phyloP scores from a whole-genome alignment of 2,329 filamentous ascomycete genomes.

The Domatiomyces globalis region DNA sequence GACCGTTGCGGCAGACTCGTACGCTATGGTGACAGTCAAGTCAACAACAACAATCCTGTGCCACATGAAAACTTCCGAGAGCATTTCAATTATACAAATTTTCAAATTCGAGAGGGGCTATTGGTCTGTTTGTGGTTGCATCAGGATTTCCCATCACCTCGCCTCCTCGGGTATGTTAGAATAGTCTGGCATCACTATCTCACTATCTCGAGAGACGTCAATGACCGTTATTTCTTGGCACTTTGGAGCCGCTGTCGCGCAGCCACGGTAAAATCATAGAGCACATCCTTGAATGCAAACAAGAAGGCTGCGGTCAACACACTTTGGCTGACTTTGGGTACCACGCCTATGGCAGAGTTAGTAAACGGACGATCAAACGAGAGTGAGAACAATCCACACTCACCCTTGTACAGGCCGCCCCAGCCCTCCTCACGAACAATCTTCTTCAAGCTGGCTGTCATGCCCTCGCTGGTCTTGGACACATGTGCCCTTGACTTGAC shows the following conservation, averaged over 20 bases:
- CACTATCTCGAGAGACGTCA: no score
- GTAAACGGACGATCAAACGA: conserved; percentile 3
- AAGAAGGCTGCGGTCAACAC: conserved; percentile 91
- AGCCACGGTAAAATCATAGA: conserved; percentile 49
- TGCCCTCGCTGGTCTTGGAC: conserved; percentile 62
- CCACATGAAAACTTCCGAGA: not conserved
- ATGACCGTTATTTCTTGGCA: not conserved
- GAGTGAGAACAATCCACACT: conserved; percentile 15
- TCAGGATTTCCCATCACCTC: not conserved
- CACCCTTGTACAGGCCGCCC: conserved; percentile 66
- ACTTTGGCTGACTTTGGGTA: conserved; percentile 90
- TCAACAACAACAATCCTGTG: not conserved
- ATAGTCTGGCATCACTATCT: not conserved
- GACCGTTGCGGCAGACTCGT: no score
- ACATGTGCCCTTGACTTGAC: conserved; percentile 98
- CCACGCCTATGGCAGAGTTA: conserved; percentile 53
- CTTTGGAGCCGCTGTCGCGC: not conserved
- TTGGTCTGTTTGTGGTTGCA: not conserved
- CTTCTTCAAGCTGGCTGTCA: conserved; percentile 60
- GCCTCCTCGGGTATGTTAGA: not conserved
- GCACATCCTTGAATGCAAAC: conserved; percentile 94
- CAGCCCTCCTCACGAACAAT: conserved; percentile 88
- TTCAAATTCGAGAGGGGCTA: not conserved
- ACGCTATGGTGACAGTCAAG: no score
- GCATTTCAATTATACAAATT: not conserved